Evolutionary conservation across 1,139 yeast species (phyloP).

Genomic region (Lodderomyces jiufengensis): DNA sequence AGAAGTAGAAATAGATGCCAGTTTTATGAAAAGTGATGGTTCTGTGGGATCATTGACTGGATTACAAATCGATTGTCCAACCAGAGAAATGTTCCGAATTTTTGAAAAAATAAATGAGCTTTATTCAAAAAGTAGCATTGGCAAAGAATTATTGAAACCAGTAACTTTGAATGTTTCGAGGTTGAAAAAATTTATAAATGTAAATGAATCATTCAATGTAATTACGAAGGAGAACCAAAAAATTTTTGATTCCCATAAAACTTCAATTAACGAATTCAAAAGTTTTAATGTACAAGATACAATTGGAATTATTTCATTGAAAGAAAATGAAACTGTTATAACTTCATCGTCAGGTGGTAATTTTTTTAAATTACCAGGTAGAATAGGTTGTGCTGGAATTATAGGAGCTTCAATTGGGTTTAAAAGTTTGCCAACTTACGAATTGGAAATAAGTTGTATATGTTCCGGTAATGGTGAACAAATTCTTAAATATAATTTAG

Average conservation of each 20-base stretch:
- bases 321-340: slow-evolving; percentile 17
- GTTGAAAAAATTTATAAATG: slow-evolving; percentile 6
- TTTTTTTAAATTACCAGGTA: slow-evolving; percentile 44
- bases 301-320: slow-evolving; percentile 26
- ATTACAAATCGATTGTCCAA: slow-evolving; percentile 22
- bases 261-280: slow-evolving; percentile 10
- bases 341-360: slow-evolving; percentile 54
- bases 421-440: background rate
- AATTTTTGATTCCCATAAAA: too few species aligned
- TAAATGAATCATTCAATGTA: background rate
- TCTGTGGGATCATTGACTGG: slow-evolving; percentile 23
- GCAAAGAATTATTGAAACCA: slow-evolving; percentile 26
- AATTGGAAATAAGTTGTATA: slow-evolving; percentile 32
- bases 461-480: slow-evolving; percentile 60
- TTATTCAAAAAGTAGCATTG: slow-evolving; percentile 11
- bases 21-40: slow-evolving; percentile 20
- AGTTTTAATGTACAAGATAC: slow-evolving; percentile 22
- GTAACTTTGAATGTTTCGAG: slow-evolving; percentile 18
- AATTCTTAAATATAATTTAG: slow-evolving; percentile 40
- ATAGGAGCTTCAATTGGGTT: slow-evolving; percentile 43
- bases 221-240: too few species aligned
- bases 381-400: slow-evolving; percentile 54
- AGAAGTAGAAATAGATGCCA: slow-evolving; percentile 52
- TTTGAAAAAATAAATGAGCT: slow-evolving; percentile 16
- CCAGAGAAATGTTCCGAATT: slow-evolving; percentile 19